phyloP scores from a whole-genome alignment of 1,139 yeast genomes.

The Blastobotrys niveus region DNA sequence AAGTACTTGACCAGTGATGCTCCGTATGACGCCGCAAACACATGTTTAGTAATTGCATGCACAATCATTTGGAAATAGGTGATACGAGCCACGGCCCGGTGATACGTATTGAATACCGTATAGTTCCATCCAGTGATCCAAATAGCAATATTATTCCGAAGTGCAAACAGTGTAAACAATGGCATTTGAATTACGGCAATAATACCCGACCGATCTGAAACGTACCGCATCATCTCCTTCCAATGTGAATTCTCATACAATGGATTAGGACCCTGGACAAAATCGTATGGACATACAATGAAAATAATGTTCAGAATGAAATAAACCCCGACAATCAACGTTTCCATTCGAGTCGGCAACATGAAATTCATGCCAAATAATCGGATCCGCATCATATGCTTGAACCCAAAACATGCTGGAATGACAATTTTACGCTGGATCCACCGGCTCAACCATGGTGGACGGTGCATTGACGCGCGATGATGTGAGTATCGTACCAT shows the following conservation, averaged over 20 bases:
- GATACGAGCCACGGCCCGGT: constrained; percentile 54
- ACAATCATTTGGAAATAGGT: constrained; percentile 43
- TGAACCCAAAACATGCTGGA: constrained; percentile 33
- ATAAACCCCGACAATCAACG: constrained; percentile 46
- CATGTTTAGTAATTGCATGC: constrained; percentile 37
- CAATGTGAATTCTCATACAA: constrained; percentile 37
- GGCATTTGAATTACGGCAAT: constrained; percentile 55
- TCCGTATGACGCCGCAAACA: constrained; percentile 34
- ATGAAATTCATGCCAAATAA: constrained; percentile 27
- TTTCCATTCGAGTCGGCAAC: constrained; percentile 62
- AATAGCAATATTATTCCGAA: constrained; percentile 54
- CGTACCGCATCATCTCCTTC: constrained; percentile 43
- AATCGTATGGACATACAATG: constrained; percentile 40
- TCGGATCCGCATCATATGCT: constrained; percentile 29
- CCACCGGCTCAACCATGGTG: constrained; percentile 21
- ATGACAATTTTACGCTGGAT: constrained; percentile 27
- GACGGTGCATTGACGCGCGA: constrained; percentile 25
- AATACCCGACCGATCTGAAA: constrained; percentile 56
- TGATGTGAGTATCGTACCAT: constrained; percentile 26
- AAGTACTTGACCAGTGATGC: constrained; percentile 31
- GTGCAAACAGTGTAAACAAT: constrained; percentile 50
- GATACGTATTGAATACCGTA: constrained; percentile 53
- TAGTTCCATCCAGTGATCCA: constrained; percentile 59
- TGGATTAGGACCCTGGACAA: constrained; percentile 33
- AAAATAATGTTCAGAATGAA: constrained; percentile 43